These are phyloP conservation scores for Mrakiaceae sp. DNA, from an alignment of 1,284 basidiomycete species.

Conservation along the genomic window DNA sequence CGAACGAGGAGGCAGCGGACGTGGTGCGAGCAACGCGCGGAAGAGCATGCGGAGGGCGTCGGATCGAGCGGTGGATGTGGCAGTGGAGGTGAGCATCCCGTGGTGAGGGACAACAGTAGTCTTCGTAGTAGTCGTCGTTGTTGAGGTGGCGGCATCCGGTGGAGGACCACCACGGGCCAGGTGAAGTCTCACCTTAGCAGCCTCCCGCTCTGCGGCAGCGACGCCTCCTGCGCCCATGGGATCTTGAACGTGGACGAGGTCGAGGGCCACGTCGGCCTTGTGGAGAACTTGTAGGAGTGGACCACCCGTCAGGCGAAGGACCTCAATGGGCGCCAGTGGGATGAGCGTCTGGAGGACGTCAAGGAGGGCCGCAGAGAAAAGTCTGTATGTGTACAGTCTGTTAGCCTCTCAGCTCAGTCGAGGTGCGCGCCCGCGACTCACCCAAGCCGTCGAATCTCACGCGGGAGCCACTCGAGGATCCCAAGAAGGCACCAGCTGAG, in stretches of 20 bases:
- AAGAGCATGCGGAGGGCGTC: too few species aligned
- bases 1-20: too few species aligned
- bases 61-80: too few species aligned
- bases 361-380: conserved; percentile 29
- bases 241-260: background rate
- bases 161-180: too few species aligned
- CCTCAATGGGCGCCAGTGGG: conserved; percentile 24
- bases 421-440: conserved; percentile 16
- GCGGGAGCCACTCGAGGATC: conserved; percentile 35
- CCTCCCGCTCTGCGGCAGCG: background rate
- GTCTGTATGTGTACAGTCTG: conserved; percentile 16
- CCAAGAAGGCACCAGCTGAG: conserved; percentile 42
- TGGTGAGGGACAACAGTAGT: too few species aligned
- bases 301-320: conserved; percentile 23
- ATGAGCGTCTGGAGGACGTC: conserved; percentile 31
- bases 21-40: too few species aligned
- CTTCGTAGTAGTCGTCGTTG: too few species aligned
- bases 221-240: background rate
- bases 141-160: too few species aligned
- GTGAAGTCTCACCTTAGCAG: too few species aligned
- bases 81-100: too few species aligned
- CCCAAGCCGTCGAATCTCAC: conserved; percentile 32
- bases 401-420: background rate
- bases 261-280: background rate
- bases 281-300: background rate